Evolutionary conservation across 1,284 basidiomycete species (phyloP), one percentile per base, ranked within the genome.

Genomic region (Pisolithus thermaeus): DNA sequence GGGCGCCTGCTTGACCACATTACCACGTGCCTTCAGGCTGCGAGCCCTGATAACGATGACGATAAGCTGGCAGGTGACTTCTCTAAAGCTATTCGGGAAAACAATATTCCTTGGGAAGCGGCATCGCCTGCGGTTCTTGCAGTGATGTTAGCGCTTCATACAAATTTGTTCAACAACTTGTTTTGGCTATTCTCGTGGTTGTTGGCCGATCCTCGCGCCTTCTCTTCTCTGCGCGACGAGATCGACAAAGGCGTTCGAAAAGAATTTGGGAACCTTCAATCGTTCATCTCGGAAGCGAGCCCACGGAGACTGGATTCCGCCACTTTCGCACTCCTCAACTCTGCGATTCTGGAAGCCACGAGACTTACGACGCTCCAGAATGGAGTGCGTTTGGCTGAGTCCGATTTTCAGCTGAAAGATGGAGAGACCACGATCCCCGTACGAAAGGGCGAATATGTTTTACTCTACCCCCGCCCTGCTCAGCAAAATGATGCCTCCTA

Each of bases 291-390:
- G 1, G 23, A 46, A 11, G 54, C 51, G 1, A 54, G 30, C 30
- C 54, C 61, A 1, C 47, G 47, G 4, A 30, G 32, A 23, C 4
- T 63, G 47, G 61, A 63, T 11, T 51, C 60, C 41, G 41, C 57
- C 6, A 52, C 55, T 2, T 58, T 66, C 37, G 8, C 14, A 16
- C 28, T 66, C 0, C 30, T 63, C 18, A 63, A 63, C 2, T 63
- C 64, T 6, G 61, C 61, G 1, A 50, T 65, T 46, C 65, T 66
- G 61, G 64, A 66, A 48, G 63, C 63, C 3, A 35, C 62, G 46
- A 50, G 64, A 28, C 46, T 66, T 9, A 61, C 59, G 0, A 46
- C 43, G 0, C 37, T 66, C 49, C 53, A 59, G 12, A 50, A 51
- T 1, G 55, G 54, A 1, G 37, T 60, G 30, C 58, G 55, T 7